Percentiles rank a stretch among this genome's conserved stretches.
phyloP scores from a whole-genome alignment of 257 asterid species.

The Parsonsia alboflavescens region DNA sequence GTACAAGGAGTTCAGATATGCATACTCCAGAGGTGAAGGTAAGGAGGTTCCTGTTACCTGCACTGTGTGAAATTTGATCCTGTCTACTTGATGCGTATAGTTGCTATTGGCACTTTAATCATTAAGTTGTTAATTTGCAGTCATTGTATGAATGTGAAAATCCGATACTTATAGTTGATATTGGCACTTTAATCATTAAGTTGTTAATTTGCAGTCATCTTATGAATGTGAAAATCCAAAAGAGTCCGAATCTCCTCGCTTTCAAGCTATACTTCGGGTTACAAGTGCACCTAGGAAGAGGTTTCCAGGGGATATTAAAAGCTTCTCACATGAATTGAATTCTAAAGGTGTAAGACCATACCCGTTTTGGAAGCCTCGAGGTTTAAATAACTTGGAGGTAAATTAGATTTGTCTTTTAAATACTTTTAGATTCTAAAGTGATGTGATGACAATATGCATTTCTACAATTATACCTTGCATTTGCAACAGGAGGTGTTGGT shows the following conservation, averaged over 20 bases:
- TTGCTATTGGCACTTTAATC: background rate
- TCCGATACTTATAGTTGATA: conserved; percentile 28
- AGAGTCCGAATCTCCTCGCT: conserved; percentile 97
- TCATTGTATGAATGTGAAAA: conserved; percentile 83
- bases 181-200: background rate
- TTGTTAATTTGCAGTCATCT: conserved; percentile 45
- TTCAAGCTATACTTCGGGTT: conserved; percentile 96
- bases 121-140: conserved; percentile 31
- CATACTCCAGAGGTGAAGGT: conserved; percentile 44
- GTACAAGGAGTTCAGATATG: conserved; percentile 26
- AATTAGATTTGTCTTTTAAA: conserved; percentile 10
- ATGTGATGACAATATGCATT: conserved; percentile 19
- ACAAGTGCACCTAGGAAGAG: conserved; percentile 99
- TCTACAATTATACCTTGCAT: conserved; percentile 22
- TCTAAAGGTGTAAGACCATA: conserved; percentile 98
- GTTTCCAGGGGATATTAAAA: conserved; percentile 89
- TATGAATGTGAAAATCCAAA: conserved; percentile 92
- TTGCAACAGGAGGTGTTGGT: conserved; percentile 72
- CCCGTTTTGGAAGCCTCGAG: conserved; percentile 95
- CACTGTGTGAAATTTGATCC: conserved; percentile 9
- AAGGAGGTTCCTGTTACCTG: conserved; percentile 19
- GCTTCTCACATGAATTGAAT: conserved; percentile 95
- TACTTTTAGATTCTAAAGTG: conserved; percentile 15
- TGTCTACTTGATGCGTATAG: background rate
- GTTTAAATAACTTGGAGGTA: conserved; percentile 95